Conservation (phyloP, 768 basidiomycete species). For the Leccinum ochraceum region DNA sequence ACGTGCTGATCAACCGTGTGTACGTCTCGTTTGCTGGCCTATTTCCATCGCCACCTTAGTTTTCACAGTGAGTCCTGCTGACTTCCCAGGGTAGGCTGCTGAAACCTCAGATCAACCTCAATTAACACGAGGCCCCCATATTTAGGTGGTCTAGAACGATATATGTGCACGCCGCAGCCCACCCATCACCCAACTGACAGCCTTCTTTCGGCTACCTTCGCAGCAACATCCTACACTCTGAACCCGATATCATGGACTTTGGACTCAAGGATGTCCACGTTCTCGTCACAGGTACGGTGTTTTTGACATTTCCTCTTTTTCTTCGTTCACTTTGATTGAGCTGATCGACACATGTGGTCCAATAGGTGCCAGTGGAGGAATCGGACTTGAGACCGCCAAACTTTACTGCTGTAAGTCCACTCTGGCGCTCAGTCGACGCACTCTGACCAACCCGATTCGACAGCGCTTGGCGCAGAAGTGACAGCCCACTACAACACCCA, state of each 20-base stretch:
- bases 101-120: conserved; percentile 10
- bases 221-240: neutral
- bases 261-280: conserved; percentile 62
- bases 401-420: conserved; percentile 52
- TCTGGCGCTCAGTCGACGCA: neutral
- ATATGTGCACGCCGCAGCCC: conserved; percentile 9
- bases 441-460: neutral
- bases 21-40: neutral
- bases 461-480: conserved; percentile 71
- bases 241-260: conserved; percentile 46
- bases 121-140: conserved; percentile 1
- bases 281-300: conserved; percentile 57
- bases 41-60: conserved; percentile 1
- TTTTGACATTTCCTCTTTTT: too few relatives aligned
- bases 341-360: neutral
- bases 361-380: conserved; percentile 73
- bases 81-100: conserved; percentile 15
- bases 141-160: conserved; percentile 10
- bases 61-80: conserved; percentile 4
- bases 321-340: neutral
- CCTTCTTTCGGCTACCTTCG: conserved; percentile 1
- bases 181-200: neutral
- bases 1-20: neutral
- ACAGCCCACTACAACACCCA: conserved; percentile 72
- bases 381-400: conserved; percentile 62